phyloP scores from a whole-genome alignment of 129 eudicot species.

The Sambucus nigra region DNA sequence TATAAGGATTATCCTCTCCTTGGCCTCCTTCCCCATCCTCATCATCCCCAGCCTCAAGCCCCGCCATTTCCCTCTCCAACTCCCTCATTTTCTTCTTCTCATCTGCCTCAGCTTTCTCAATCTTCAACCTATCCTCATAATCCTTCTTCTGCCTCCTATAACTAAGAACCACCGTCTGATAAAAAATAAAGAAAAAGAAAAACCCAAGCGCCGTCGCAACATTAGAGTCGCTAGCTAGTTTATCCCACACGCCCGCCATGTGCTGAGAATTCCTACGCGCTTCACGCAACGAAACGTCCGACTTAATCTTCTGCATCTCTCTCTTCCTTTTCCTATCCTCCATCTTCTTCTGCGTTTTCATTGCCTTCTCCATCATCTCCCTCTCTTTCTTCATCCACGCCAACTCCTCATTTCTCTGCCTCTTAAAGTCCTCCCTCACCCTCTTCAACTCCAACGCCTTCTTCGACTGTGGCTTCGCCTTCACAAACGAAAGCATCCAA shows the following conservation, averaged over 20 bases:
- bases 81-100: conserved; percentile 70
- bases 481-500: conserved; percentile 39
- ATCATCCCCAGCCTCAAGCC: conserved; percentile 37
- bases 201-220: conserved; percentile 43
- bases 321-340: conserved; percentile 49
- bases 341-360: conserved; percentile 39
- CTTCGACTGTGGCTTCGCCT: conserved; percentile 57
- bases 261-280: conserved; percentile 18
- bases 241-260: conserved; percentile 39
- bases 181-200: conserved; percentile 61
- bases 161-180: conserved; percentile 57
- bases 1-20: conserved; percentile 58
- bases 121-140: conserved; percentile 79
- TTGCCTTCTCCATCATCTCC: conserved; percentile 45
- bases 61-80: conserved; percentile 57
- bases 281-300: conserved; percentile 28
- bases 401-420: conserved; percentile 37
- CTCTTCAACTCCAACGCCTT: conserved; percentile 68
- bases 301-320: conserved; percentile 39
- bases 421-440: conserved; percentile 48
- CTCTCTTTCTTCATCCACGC: conserved; percentile 26
- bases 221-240: conserved; percentile 38
- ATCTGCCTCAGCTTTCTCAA: conserved; percentile 77
- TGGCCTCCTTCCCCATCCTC: conserved; percentile 52
- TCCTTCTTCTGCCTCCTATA: conserved; percentile 74